These are phyloP conservation scores for Lecanicillium sp. DNA, from an alignment of 2,329 filamentous ascomycete genomes.

Conservation along the genomic window DNA sequence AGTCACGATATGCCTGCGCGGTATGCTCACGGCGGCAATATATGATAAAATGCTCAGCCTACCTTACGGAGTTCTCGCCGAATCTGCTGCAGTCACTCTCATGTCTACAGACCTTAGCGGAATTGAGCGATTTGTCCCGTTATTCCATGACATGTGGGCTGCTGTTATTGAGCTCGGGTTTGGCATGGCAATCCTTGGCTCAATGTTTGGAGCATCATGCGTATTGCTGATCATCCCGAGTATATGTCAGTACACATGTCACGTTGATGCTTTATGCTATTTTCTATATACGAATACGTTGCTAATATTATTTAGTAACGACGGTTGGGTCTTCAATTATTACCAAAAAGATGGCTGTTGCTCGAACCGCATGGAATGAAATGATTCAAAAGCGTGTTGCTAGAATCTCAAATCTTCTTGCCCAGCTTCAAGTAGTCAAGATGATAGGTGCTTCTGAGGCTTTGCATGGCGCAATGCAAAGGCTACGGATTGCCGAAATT, in stretches of 20 bases:
- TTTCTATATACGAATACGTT: no score
- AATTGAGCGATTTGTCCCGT: background rate
- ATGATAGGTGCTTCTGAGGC: slow-evolving; percentile 22
- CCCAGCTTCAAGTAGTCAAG: slow-evolving; percentile 27
- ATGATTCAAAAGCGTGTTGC: slow-evolving; percentile 7
- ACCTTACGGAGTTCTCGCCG: background rate
- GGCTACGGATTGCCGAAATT: slow-evolving; percentile 11
- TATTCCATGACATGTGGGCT: slow-evolving; percentile 6
- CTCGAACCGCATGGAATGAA: slow-evolving; percentile 6
- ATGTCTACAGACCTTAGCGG: background rate
- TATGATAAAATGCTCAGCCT: background rate
- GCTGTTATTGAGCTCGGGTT: slow-evolving; percentile 4
- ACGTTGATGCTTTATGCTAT: no score
- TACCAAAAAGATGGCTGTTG: slow-evolving; percentile 5
- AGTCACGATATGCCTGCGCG: background rate
- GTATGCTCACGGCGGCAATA: background rate
- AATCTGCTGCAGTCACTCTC: background rate
- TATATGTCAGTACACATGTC: background rate
- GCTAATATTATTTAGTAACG: background rate
- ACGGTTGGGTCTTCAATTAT: no score
- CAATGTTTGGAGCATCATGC: slow-evolving; percentile 4
- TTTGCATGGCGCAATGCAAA: slow-evolving; percentile 7
- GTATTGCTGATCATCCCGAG: slow-evolving; percentile 4
- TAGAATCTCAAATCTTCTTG: slow-evolving; percentile 14
- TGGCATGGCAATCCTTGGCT: slow-evolving; percentile 5